Evolutionary conservation across 2,329 filamentous ascomycete species (phyloP).

Genomic region (Nannizziopsis barbatae): DNA sequence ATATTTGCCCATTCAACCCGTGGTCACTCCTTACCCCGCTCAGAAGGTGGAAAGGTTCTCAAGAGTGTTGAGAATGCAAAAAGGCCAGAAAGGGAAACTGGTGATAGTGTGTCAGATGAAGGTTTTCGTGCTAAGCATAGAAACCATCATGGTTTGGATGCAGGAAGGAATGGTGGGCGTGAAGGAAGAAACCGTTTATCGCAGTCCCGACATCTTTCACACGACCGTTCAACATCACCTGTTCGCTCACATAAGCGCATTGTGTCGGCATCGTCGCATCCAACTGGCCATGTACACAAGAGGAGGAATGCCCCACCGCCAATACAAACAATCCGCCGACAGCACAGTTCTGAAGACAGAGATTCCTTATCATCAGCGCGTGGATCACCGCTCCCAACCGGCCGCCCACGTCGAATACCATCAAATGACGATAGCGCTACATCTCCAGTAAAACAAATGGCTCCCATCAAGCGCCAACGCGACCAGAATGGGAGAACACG

Average conservation of each 20-base stretch:
- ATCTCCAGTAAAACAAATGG: constrained; percentile 54
- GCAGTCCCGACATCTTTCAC: constrained; percentile 22
- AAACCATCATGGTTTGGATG: neutral
- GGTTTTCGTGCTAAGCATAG: constrained; percentile 2
- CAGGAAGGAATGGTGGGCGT: constrained; percentile 2
- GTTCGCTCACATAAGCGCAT: constrained; percentile 29
- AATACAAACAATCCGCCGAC: constrained; percentile 30
- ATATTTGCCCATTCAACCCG: constrained; percentile 20
- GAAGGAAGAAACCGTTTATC: constrained; percentile 4
- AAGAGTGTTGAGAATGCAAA: constrained; percentile 15
- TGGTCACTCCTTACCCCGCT: constrained; percentile 16
- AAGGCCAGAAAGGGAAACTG: neutral
- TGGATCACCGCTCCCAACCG: constrained; percentile 34
- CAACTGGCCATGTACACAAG: constrained; percentile 16
- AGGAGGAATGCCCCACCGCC: constrained; percentile 32
- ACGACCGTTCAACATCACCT: constrained; percentile 30
- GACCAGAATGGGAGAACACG: constrained; percentile 88
- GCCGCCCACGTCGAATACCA: constrained; percentile 34
- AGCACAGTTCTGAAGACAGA: constrained; percentile 38
- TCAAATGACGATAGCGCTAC: constrained; percentile 39
- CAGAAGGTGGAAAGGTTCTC: constrained; percentile 14
- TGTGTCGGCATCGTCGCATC: constrained; percentile 25
- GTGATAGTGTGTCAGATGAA: neutral
- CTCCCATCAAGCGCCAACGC: constrained; percentile 69
- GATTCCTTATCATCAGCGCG: constrained; percentile 36